Evolutionary conservation across 2,329 filamentous ascomycete species (phyloP).

Genomic region (Huntiella decipiens): DNA sequence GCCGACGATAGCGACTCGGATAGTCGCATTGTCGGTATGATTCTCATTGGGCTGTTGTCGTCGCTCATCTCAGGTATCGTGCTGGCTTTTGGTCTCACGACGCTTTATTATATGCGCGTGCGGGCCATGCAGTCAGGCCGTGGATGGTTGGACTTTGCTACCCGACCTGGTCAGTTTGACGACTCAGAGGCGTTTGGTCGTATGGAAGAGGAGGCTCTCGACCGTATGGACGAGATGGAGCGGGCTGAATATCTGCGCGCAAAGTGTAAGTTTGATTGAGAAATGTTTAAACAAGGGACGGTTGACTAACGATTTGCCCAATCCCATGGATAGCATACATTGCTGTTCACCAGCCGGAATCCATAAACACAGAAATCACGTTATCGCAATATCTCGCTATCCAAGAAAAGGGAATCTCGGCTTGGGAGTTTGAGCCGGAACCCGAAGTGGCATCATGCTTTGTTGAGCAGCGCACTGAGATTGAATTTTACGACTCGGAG

Average conservation of each 20-base stretch:
- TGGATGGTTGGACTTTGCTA: slow-evolving; percentile 57
- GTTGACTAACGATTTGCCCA: not conserved
- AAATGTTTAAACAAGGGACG: not conserved
- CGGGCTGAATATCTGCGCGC: slow-evolving; percentile 80
- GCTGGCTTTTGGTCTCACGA: slow-evolving; percentile 35
- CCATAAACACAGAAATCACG: slow-evolving; percentile 88
- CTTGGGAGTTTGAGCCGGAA: slow-evolving; percentile 99
- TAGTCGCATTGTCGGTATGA: slow-evolving; percentile 12
- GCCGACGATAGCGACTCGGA: slow-evolving; percentile 8
- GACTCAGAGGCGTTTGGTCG: slow-evolving; percentile 88
- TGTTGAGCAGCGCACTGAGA: slow-evolving; percentile 87
- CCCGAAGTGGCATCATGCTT: slow-evolving; percentile 98
- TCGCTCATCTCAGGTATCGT: slow-evolving; percentile 70
- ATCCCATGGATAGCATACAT: slow-evolving; percentile 51
- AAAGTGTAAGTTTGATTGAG: slow-evolving; percentile 46
- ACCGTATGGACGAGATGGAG: slow-evolving; percentile 86
- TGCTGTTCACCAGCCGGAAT: slow-evolving; percentile 85
- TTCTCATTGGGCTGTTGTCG: slow-evolving; percentile 72
- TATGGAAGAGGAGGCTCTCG: slow-evolving; percentile 87
- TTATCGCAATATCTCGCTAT: slow-evolving; percentile 94
- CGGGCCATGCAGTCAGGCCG: slow-evolving; percentile 5
- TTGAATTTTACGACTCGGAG: slow-evolving; percentile 96
- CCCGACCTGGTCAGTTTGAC: slow-evolving; percentile 86
- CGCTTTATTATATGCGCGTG: slow-evolving; percentile 53
- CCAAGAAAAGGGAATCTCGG: slow-evolving; percentile 97